These are phyloP conservation scores for Solanum ahanhuiri DNA, from an alignment of 257 asterid species.

Conservation along the genomic window DNA sequence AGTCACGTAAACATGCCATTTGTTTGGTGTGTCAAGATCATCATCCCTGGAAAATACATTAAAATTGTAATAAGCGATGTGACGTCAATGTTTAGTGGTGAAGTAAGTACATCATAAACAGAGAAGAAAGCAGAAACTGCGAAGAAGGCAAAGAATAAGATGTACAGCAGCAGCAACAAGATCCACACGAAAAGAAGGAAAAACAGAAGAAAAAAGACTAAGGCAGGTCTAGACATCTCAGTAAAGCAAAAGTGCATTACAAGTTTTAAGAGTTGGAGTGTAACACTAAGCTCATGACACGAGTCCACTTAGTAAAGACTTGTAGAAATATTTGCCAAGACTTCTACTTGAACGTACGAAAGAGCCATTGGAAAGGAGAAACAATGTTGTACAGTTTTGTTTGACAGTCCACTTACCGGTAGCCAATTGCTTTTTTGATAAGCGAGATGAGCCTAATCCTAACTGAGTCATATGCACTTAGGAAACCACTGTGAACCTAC, in stretches of 20 bases:
- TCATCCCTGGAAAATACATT: conserved; percentile 40
- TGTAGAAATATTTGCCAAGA: not conserved
- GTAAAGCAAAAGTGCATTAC: not conserved
- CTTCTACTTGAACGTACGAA: not conserved
- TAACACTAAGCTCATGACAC: not conserved
- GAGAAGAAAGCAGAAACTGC: not conserved
- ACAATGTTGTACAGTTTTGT: not conserved
- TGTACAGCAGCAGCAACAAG: not conserved
- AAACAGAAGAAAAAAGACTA: not conserved
- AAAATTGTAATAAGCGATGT: not conserved
- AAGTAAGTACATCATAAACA: not conserved
- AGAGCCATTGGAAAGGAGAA: not conserved
- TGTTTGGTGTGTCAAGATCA: conserved; percentile 26
- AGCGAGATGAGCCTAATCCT: conserved; percentile 74
- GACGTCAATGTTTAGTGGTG: not conserved
- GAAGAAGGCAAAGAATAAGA: not conserved
- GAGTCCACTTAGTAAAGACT: not conserved
- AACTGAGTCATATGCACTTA: conserved; percentile 91
- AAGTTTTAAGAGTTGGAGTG: not conserved
- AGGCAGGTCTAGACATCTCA: not conserved
- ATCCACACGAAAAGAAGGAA: not conserved
- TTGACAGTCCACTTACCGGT: conserved; percentile 36
- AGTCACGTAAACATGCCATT: conserved; percentile 89
- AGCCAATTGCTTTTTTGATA: conserved; percentile 65
- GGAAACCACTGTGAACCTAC: conserved; percentile 95